Evolutionary conservation across 164 flowering plant genomes (phyloP), one percentile per base, ranked within the genome.

Genomic region (Saururus chinensis): DNA sequence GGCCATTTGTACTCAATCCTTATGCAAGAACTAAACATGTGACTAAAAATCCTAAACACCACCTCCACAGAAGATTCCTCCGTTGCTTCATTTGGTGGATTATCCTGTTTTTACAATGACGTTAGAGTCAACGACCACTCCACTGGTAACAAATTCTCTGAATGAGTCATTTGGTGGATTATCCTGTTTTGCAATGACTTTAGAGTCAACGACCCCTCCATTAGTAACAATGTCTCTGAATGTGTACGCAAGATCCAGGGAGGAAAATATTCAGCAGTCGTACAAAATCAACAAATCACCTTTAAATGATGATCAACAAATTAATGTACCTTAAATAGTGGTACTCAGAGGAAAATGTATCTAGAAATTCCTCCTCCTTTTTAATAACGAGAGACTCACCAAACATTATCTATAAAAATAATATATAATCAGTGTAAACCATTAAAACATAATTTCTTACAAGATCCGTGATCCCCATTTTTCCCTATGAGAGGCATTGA

Each of bases 291-390:
- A 41, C 25, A 20, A 22, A 24, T 10, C 17, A 42, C 5, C 23
- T 4, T 40, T 20, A 25, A 63, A 55, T 12, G 24, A 42, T 56
- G n/a, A 13, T 3, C 40, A 11, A 45, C 61, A 51, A 20, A n/a
- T n/a, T 58, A 37, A 10, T 60, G 57, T 76, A 92, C 97, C 83
- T 78, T 40, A 89, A 74, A 71, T 74, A 85, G 59, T 79, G 62
- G 25, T 60, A 60, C 55, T 86, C 92, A 1, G 78, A 61, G 8
- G 84, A 79, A 73, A 89, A 92, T n/a, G 87, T 78, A 68, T 81
- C 77, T 63, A 86, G 87, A 68, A 92, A 88, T 51, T 80, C 90
- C 30, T 89, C 90, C 30, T 89, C 90, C 67, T 84, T 86, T 54
- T 64, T 69, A 68, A 84, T 90, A 45, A 86, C 68, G 65, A 89